These are phyloP conservation scores for Boletales sp. DNA, from an alignment of 768 basidiomycete species.

Conservation along the genomic window DNA sequence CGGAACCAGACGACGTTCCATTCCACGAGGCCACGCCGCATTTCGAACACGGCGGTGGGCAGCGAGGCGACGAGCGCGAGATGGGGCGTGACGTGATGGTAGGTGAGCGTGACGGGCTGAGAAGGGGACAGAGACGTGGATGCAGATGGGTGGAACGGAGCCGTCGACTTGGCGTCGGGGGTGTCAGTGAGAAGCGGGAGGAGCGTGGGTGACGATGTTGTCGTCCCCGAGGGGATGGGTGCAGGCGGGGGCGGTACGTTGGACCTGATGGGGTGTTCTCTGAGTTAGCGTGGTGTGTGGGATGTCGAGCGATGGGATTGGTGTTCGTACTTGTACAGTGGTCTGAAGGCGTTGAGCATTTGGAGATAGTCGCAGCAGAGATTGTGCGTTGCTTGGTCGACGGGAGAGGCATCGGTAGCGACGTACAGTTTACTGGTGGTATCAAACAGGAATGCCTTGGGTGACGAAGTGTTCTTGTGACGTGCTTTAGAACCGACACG, in stretches of 20 bases:
- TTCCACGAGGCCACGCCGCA: slow-evolving; percentile 72
- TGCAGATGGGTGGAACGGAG: slow-evolving; percentile 66
- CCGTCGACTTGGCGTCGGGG: slow-evolving; percentile 9
- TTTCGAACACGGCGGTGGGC: slow-evolving; percentile 69
- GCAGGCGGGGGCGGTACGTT: slow-evolving; percentile 12
- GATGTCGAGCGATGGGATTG: background rate
- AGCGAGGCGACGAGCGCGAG: slow-evolving; percentile 70
- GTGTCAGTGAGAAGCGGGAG: background rate
- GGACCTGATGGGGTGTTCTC: slow-evolving; percentile 13
- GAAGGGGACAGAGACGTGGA: slow-evolving; percentile 59
- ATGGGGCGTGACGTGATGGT: slow-evolving; percentile 73
- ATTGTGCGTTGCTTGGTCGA: slow-evolving; percentile 84
- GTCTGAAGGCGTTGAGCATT: slow-evolving; percentile 82
- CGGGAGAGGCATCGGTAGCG: slow-evolving; percentile 91
- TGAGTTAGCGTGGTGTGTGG: slow-evolving; percentile 1
- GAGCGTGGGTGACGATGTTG: background rate
- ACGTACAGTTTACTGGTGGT: slow-evolving; percentile 79
- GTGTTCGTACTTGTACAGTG: slow-evolving; percentile 69
- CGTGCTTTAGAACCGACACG: background rate
- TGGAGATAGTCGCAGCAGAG: slow-evolving; percentile 89
- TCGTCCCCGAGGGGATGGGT: slow-evolving; percentile 1
- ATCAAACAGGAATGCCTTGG: slow-evolving; percentile 94
- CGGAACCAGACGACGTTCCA: slow-evolving; percentile 86
- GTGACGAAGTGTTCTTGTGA: slow-evolving; percentile 79
- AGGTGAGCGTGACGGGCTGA: slow-evolving; percentile 69